These are phyloP conservation scores for Elsinoe fawcettii DNA, from an alignment of 2,329 filamentous ascomycete species.

Conservation along the genomic window DNA sequence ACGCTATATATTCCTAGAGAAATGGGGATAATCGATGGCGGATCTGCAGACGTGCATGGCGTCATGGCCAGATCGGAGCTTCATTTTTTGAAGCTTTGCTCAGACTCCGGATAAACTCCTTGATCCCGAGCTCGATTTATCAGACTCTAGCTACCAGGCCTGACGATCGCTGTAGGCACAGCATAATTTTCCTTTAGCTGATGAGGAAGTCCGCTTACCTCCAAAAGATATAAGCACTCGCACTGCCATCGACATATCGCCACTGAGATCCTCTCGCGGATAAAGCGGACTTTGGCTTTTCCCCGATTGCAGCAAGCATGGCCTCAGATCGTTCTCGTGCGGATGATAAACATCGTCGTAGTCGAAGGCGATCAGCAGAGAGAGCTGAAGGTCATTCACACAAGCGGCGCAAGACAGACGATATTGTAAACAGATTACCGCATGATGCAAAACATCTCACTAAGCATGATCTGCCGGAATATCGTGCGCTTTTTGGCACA, in stretches of 20 bases:
- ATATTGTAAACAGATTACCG: slow-evolving; percentile 43
- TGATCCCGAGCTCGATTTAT: not conserved
- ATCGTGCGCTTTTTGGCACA: slow-evolving; percentile 66
- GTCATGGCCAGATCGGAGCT: slow-evolving; percentile 3
- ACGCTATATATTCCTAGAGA: not conserved
- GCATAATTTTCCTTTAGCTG: too few relatives aligned
- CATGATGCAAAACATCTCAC: slow-evolving; percentile 57
- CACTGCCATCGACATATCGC: not conserved
- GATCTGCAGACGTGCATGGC: not conserved
- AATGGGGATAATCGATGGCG: not conserved
- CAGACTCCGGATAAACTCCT: not conserved
- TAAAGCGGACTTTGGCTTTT: not conserved
- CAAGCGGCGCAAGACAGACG: slow-evolving; percentile 19
- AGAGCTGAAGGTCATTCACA: not conserved
- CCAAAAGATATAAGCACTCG: not conserved
- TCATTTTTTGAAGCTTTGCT: slow-evolving; percentile 1
- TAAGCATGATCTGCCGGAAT: slow-evolving; percentile 59
- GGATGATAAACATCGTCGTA: slow-evolving; percentile 6
- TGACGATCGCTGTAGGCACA: too few relatives aligned
- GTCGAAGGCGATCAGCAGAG: not conserved
- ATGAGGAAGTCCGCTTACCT: too few relatives aligned
- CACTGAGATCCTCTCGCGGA: not conserved
- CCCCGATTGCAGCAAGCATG: not conserved
- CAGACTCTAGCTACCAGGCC: not conserved
- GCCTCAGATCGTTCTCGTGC: not conserved